phyloP scores from a whole-genome alignment of 2,329 filamentous ascomycete genomes.

The Penicillium sp. region DNA sequence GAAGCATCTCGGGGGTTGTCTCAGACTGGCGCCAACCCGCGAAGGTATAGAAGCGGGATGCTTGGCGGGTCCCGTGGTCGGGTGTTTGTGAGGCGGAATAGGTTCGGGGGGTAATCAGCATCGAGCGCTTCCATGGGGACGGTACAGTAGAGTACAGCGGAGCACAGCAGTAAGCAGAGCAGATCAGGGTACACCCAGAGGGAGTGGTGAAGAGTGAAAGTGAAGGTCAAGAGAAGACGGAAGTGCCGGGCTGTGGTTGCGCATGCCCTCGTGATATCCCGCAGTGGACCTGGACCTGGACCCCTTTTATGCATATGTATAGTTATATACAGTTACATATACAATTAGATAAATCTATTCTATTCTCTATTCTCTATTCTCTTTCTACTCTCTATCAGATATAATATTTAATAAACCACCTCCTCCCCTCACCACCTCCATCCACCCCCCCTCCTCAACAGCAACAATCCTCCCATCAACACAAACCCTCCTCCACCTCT shows the following conservation, averaged over 20 bases:
- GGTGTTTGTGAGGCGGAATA: slow-evolving; percentile 47
- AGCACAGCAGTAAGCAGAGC: too few relatives aligned
- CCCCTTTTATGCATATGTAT: too few relatives aligned
- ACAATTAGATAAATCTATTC: background rate
- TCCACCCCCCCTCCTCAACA: slow-evolving; percentile 70
- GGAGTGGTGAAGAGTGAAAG: background rate
- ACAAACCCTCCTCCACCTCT: slow-evolving; percentile 80
- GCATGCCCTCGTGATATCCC: background rate
- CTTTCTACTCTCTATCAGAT: too few relatives aligned
- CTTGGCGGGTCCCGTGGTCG: slow-evolving; percentile 29
- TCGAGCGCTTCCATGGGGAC: slow-evolving; percentile 35
- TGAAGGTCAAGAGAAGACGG: background rate
- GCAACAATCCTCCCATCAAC: slow-evolving; percentile 88
- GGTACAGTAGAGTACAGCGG: too few relatives aligned
- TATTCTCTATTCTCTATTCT: background rate
- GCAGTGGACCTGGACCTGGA: too few relatives aligned
- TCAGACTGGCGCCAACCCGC: slow-evolving; percentile 40
- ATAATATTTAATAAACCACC: slow-evolving; percentile 7
- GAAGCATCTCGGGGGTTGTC: slow-evolving; percentile 67
- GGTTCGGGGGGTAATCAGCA: slow-evolving; percentile 49
- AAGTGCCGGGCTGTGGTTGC: background rate
- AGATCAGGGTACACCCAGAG: too few relatives aligned
- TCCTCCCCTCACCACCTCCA: slow-evolving; percentile 59
- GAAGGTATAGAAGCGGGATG: slow-evolving; percentile 35
- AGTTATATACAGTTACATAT: background rate